Conservation (phyloP, 2,329 filamentous ascomycete species). For the Fusarium aywerte region DNA sequence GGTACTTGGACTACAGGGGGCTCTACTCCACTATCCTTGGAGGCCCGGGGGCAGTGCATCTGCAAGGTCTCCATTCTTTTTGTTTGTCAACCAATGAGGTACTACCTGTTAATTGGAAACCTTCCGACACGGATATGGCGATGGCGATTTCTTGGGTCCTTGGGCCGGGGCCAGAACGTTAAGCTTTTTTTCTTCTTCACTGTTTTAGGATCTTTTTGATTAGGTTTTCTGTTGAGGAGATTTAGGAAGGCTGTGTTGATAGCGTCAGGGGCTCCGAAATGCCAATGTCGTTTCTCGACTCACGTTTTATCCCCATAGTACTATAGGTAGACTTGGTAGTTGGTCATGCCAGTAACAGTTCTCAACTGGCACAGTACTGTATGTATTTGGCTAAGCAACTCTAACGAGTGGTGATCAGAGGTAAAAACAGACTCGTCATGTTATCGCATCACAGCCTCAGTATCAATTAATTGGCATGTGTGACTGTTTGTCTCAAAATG, state of each 20-base stretch:
- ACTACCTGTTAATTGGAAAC: background rate
- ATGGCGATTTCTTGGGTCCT: constrained; percentile 33
- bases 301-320: constrained; percentile 12
- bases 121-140: constrained; percentile 29
- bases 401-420: background rate
- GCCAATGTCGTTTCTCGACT: constrained; percentile 21
- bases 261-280: background rate
- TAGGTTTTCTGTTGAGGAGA: constrained; percentile 31
- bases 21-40: constrained; percentile 3
- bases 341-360: background rate
- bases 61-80: constrained; percentile 18
- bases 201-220: background rate
- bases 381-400: background rate
- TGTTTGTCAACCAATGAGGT: background rate
- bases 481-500: constrained; percentile 21
- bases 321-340: background rate
- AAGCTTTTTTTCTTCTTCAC: constrained; percentile 27
- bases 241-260: constrained; percentile 23
- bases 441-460: constrained; percentile 2
- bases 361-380: background rate
- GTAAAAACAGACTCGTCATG: background rate
- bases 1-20: constrained; percentile 1
- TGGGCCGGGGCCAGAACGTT: constrained; percentile 32
- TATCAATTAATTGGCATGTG: constrained; percentile 1
- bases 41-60: constrained; percentile 33